Percentiles rank a stretch among this genome's conserved stretches.
Conservation (phyloP, 2,329 filamentous ascomycete genomes). For the Emydomyces testavorans region DNA sequence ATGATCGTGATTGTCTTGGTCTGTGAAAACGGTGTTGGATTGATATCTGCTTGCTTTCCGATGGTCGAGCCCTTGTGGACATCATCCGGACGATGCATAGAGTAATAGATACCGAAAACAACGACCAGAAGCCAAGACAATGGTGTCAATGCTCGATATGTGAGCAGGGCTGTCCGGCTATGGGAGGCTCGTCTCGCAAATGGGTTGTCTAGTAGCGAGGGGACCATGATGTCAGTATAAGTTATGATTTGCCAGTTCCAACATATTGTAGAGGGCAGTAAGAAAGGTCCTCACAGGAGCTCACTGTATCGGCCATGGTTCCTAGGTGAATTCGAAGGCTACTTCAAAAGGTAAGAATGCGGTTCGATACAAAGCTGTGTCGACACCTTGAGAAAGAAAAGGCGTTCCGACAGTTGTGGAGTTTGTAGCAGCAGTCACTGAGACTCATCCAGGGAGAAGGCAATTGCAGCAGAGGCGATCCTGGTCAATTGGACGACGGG, state of each 20-base stretch:
- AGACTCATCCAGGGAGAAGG: not conserved
- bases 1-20: slow-evolving; percentile 53
- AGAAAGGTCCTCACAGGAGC: slow-evolving; percentile 4
- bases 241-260: not conserved
- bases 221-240: slow-evolving; percentile 1
- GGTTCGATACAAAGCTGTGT: slow-evolving; percentile 4
- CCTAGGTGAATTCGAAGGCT: not conserved
- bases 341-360: not conserved
- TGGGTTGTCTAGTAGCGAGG: slow-evolving; percentile 51
- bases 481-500: not conserved
- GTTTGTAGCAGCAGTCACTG: not conserved
- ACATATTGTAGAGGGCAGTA: not conserved
- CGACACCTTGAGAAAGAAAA: not conserved
- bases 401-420: not conserved
- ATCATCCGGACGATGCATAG: slow-evolving; percentile 52
- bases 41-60: slow-evolving; percentile 59
- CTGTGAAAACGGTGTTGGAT: slow-evolving; percentile 62
- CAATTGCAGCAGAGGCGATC: not conserved
- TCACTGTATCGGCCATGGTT: slow-evolving; percentile 1
- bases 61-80: slow-evolving; percentile 53
- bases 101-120: slow-evolving; percentile 63
- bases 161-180: slow-evolving; percentile 47
- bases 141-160: slow-evolving; percentile 65
- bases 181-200: slow-evolving; percentile 62
- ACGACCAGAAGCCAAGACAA: slow-evolving; percentile 65